phyloP scores from a whole-genome alignment of 1,284 basidiomycete genomes.

The Quambalaria eucalypti region DNA sequence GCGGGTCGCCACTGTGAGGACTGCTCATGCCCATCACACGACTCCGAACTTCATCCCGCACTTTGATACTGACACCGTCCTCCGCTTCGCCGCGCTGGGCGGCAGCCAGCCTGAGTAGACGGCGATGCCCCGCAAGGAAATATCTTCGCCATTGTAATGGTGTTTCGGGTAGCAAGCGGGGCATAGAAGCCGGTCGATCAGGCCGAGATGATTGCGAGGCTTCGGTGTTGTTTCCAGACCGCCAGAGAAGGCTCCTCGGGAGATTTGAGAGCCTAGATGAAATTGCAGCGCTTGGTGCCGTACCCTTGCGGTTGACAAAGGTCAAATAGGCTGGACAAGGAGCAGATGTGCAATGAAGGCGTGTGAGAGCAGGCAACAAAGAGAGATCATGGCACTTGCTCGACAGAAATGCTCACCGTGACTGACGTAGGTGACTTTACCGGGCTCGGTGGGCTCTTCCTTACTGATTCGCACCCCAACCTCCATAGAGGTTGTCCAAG shows the following conservation, averaged over 20 bases:
- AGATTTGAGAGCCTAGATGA: no score
- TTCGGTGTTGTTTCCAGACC: no score
- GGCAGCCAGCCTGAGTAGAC: not conserved
- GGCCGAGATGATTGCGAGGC: no score
- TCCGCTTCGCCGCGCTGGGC: not conserved
- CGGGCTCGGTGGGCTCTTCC: slow-evolving; percentile 21
- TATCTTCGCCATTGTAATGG: not conserved
- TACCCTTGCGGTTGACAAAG: slow-evolving; percentile 35
- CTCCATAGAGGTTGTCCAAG: slow-evolving; percentile 47
- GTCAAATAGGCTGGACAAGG: slow-evolving; percentile 40
- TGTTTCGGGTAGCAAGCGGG: not conserved
- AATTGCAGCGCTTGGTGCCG: no score
- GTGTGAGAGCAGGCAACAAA: not conserved
- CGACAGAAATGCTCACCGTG: slow-evolving; percentile 29
- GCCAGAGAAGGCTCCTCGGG: no score
- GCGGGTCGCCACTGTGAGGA: no score
- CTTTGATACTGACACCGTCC: not conserved
- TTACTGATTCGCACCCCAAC: slow-evolving; percentile 47
- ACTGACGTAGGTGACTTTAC: slow-evolving; percentile 42
- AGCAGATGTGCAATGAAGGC: not conserved
- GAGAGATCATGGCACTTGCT: no score
- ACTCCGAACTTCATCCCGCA: not conserved
- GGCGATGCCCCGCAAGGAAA: not conserved
- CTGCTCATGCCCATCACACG: not conserved
- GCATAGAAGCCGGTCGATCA: not conserved